These are phyloP conservation scores for Trichoderma asperelloides DNA, from an alignment of 495 filamentous ascomycete genomes.

Conservation along the genomic window DNA sequence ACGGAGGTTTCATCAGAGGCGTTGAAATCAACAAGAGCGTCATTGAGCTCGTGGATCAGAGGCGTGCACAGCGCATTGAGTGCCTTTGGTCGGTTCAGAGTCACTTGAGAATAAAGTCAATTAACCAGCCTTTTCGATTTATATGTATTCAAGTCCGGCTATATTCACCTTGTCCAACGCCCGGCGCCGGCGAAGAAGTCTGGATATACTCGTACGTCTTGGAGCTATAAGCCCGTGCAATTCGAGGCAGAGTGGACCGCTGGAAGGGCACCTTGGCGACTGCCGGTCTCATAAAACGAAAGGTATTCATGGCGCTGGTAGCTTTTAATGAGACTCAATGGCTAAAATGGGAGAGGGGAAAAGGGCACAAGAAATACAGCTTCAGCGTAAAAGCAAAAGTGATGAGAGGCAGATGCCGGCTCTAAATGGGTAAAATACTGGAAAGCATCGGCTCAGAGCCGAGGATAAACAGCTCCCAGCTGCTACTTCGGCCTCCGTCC, in stretches of 20 bases:
- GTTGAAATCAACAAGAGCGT: slow-evolving; percentile 66
- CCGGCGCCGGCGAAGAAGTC: slow-evolving; percentile 71
- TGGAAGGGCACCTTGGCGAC: slow-evolving; percentile 33
- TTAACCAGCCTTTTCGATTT: neutral
- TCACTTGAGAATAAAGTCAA: slow-evolving; percentile 47
- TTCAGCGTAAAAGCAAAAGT: neutral
- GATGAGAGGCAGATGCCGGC: neutral
- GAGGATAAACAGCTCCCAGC: slow-evolving; percentile 10
- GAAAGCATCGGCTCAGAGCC: slow-evolving; percentile 13
- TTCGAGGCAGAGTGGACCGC: slow-evolving; percentile 36
- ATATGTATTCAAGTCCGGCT: neutral
- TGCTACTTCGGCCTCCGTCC: neutral
- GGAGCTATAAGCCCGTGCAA: slow-evolving; percentile 49
- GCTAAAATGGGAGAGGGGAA: neutral
- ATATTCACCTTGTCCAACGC: slow-evolving; percentile 74
- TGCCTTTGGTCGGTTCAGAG: slow-evolving; percentile 89
- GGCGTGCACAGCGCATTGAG: slow-evolving; percentile 87
- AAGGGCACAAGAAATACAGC: neutral
- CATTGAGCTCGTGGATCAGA: slow-evolving; percentile 82
- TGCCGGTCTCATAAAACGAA: slow-evolving; percentile 45
- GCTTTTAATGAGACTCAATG: neutral
- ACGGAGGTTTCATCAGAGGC: slow-evolving; percentile 57
- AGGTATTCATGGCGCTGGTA: slow-evolving; percentile 41
- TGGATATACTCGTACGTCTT: slow-evolving; percentile 69
- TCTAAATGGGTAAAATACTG: neutral